Evolutionary conservation across 495 filamentous ascomycete species (phyloP).

Genomic region (Talaromyces trachyspermus): DNA sequence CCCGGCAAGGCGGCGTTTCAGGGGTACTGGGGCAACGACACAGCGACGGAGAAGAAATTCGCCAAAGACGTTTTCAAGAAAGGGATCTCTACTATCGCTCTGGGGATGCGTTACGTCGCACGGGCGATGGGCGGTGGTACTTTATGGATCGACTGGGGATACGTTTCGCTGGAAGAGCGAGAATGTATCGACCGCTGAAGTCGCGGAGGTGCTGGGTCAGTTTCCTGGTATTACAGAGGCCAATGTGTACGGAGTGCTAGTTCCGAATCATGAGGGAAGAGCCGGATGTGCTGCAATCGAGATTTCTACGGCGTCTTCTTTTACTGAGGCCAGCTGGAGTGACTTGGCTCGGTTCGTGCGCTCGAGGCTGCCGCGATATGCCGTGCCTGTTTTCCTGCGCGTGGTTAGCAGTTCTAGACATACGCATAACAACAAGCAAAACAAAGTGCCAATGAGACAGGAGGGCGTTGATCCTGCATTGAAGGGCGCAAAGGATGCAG

Average conservation of each 20-base stretch:
- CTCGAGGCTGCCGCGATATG: constrained; percentile 59
- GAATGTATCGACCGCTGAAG: constrained; percentile 76
- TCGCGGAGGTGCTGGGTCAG: constrained; percentile 57
- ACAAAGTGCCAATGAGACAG: constrained; percentile 64
- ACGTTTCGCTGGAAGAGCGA: constrained; percentile 82
- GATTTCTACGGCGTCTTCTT: no score
- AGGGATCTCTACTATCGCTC: constrained; percentile 68
- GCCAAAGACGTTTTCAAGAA: constrained; percentile 62
- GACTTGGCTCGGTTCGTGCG: constrained; percentile 47
- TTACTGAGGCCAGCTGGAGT: no score
- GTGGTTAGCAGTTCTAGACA: constrained; percentile 50
- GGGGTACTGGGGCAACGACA: constrained; percentile 62
- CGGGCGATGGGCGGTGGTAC: constrained; percentile 65
- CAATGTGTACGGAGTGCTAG: constrained; percentile 68
- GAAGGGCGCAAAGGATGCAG: constrained; percentile 39
- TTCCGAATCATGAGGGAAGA: constrained; percentile 65
- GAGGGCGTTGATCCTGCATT: constrained; percentile 60
- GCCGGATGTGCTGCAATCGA: constrained; percentile 60
- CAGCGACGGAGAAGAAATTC: constrained; percentile 63
- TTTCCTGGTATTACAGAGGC: constrained; percentile 64
- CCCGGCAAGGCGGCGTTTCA: constrained; percentile 53
- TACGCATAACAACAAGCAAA: constrained; percentile 81
- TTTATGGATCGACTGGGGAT: constrained; percentile 75
- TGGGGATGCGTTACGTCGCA: constrained; percentile 62
- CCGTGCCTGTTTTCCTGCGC: constrained; percentile 69